Base-by-base conservation (phyloP, 805 yeast species). In the Zygosaccharomyces pseudorouxii region DNA sequence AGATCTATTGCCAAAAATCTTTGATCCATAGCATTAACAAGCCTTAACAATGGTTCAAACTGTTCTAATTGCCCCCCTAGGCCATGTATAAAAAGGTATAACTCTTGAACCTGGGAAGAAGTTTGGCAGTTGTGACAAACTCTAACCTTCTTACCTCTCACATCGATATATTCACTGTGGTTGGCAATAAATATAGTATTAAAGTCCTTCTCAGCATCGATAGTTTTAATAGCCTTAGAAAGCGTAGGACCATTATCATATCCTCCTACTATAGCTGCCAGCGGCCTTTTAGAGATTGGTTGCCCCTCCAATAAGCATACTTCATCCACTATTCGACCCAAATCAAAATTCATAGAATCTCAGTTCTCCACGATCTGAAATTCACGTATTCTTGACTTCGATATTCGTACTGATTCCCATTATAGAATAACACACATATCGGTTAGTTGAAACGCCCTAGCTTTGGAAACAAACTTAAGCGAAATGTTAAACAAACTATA, bases 31-130 rank as follows among this genome's bases (percentile, higher is more conserved):
- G 84, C 70, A 55, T 86, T 78, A 45, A 79, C 71, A 23, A 80
- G 82, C 6, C 62, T 47, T 62, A 87, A 67, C 33, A 87, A 68
- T 1, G 84, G 81, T 58, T 86, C 93, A 63, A 90, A 90, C 63
- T 89, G 97, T 19, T 88, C 79, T 62, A 86, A 71, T 57, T 83
- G 92, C 2, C 98, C 98, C 1, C 97, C 98, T 18, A 92, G 66
- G 0, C 98, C 98, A 69, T 89, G 97, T 16, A 90, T 61, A 48
- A 89, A 78, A 2, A 88, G 67, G 5, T 85, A 65, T 2, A 82
- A 69, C 5, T 41, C 39, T 3, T 42, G 33, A 19, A 38, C 47
- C 18, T 12, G 39, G 7, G 44, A 16, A 5, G 33, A 12, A 10
- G 36, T 23, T n/a, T 22, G 22, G 6, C 60, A 16, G 53, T 64